Evolutionary conservation across 139 green algal species (phyloP).

Genomic region (Zygnema cylindricum): DNA sequence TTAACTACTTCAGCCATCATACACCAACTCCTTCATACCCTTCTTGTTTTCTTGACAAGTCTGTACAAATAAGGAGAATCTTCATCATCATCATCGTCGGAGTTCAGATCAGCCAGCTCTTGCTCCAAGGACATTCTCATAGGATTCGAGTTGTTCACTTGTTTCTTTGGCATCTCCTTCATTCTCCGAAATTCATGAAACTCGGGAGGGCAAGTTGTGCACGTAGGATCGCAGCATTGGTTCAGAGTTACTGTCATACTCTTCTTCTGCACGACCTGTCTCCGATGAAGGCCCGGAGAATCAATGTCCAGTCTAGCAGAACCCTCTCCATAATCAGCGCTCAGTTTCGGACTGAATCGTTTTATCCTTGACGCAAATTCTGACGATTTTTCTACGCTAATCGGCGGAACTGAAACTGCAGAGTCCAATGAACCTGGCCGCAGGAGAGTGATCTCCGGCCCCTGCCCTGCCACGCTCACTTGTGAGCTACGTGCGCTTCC

Average conservation of each 20-base stretch:
- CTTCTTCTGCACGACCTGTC: no score
- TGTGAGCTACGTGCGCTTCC: background rate
- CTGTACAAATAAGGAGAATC: background rate
- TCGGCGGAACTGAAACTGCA: background rate
- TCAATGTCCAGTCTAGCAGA: no score
- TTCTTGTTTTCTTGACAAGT: background rate
- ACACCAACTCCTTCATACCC: background rate
- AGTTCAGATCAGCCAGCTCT: background rate
- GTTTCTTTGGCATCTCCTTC: background rate
- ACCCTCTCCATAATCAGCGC: no score
- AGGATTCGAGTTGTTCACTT: background rate
- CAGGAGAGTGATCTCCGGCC: no score
- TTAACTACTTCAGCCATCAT: no score
- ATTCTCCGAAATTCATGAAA: background rate
- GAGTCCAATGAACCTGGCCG: background rate
- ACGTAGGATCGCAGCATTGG: background rate
- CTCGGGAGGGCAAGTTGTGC: background rate
- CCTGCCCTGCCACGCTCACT: no score
- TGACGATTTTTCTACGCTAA: no score
- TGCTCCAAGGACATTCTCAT: background rate
- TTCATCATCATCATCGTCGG: background rate
- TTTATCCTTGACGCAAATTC: no score
- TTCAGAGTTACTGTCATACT: background rate
- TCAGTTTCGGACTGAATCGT: background rate
- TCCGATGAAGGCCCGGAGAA: background rate